phyloP scores from a whole-genome alignment of 1,139 yeast species.

The Meyerozyma athensensis region DNA sequence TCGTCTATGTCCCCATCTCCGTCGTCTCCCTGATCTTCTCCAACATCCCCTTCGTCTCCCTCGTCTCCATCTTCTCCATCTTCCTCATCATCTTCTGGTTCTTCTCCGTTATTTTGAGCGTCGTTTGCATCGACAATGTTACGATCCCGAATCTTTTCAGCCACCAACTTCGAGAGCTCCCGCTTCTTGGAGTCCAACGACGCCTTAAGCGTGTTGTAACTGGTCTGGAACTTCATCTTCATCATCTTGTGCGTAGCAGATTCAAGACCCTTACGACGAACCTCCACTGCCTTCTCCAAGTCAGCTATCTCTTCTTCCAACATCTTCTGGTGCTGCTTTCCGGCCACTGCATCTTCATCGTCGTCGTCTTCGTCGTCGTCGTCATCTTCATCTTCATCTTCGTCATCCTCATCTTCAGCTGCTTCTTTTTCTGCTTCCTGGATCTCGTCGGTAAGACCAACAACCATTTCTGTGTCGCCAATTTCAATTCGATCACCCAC shows the following conservation, averaged over 20 bases:
- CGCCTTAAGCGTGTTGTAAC: constrained; percentile 70
- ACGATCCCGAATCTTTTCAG: constrained; percentile 13
- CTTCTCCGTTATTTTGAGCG: not conserved
- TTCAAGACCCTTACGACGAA: constrained; percentile 67
- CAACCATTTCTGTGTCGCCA: constrained; percentile 2
- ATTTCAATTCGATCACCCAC: constrained; percentile 5
- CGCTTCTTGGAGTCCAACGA: constrained; percentile 80
- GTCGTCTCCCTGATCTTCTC: not conserved
- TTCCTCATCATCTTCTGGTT: constrained; percentile 1
- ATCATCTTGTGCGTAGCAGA: constrained; percentile 84
- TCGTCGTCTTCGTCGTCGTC: constrained; percentile 26
- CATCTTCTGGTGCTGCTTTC: constrained; percentile 67
- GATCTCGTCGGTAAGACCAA: constrained; percentile 10
- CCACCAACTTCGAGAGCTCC: constrained; percentile 46
- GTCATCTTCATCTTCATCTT: constrained; percentile 25
- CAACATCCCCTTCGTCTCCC: constrained; percentile 3
- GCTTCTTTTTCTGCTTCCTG: constrained; percentile 16
- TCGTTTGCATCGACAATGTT: not conserved
- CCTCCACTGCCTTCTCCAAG: constrained; percentile 71
- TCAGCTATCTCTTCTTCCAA: constrained; percentile 84
- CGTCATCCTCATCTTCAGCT: constrained; percentile 18
- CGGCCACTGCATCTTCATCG: constrained; percentile 28
- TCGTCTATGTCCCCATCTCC: constrained; percentile 4
- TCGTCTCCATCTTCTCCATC: constrained; percentile 1
- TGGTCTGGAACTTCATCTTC: constrained; percentile 82